Conservation (phyloP, 2,329 filamentous ascomycete species). For the Xylariaceae sp. region DNA sequence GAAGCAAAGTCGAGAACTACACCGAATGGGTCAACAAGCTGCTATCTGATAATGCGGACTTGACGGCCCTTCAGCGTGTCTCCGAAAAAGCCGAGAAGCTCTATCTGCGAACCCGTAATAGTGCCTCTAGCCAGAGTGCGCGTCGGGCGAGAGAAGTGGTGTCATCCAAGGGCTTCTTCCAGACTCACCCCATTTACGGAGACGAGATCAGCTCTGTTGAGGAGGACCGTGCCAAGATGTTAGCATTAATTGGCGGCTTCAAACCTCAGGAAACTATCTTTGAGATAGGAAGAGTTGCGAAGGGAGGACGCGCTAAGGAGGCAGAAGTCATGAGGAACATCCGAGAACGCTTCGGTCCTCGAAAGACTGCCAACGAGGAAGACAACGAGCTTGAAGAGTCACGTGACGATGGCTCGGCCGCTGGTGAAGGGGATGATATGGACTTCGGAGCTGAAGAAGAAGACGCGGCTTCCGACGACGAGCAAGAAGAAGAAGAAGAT, state of each 20-base stretch:
- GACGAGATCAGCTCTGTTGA: conserved; percentile 61
- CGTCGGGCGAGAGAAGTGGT: conserved; percentile 79
- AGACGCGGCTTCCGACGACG: conserved; percentile 10
- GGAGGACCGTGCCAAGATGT: conserved; percentile 74
- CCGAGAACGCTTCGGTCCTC: conserved; percentile 62
- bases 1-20: conserved; percentile 67
- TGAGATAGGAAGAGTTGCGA: conserved; percentile 74
- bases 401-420: conserved; percentile 19
- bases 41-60: conserved; percentile 68
- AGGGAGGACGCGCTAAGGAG: conserved; percentile 56
- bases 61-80: conserved; percentile 65
- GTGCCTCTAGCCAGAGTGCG: conserved; percentile 84
- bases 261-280: conserved; percentile 94
- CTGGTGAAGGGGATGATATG: not conserved
- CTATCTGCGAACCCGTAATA: conserved; percentile 83
- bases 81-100: conserved; percentile 86
- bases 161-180: conserved; percentile 61
- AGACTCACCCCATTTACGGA: conserved; percentile 76
- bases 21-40: conserved; percentile 81
- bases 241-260: conserved; percentile 83
- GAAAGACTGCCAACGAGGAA: conserved; percentile 42
- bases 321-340: conserved; percentile 71
- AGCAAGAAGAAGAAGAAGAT: conserved; percentile 13
- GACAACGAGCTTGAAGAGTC: conserved; percentile 37
- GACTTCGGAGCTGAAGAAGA: conserved; percentile 12